Evolutionary conservation across 164 flowering plant genomes (phyloP), one percentile per base, ranked within the genome.

Genomic region (Platanus orientalis): DNA sequence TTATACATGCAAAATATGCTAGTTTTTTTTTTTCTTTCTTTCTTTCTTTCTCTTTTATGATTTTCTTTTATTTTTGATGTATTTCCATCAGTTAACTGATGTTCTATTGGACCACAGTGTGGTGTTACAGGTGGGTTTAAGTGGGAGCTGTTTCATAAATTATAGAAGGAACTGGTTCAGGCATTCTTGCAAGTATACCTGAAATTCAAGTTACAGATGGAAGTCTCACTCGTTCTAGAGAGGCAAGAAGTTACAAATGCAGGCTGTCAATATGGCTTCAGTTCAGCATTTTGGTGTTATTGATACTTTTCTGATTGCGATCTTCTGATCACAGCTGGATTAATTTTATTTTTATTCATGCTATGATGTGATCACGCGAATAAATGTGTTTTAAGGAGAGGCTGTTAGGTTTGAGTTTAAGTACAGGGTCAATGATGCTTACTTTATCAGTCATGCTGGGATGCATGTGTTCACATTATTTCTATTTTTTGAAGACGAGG

Each of bases 381-480:
- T 68, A 58, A 62, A 65, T 65, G 60, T 58, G 58, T 58, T 53
- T 45, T 58, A 36, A 66, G 17, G 58, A 45, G 67, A 62, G 39
- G 57, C 62, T 50, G 24, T 50, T 4, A n/a, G 62, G 48, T 44
- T 62, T 50, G 36, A 24, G 16, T 39, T 59, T 32, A 21, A 48
- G 48, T 36, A 20, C 28, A 27, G 52, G 69, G 21, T 6, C 61
- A 40, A 44, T 17, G 21, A 27, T 50, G 28, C 27, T 44, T 40
- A 13, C 54, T 63, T 57, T 19, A n/a, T 51, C 45, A 48, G 25
- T 23, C 51, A 20, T 64, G 24, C 21, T 56, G 30, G 47, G 58
- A 53, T 57, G 62, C 42, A 64, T 48, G 57, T 54, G 30, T 51
- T 57, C 53, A 16, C 27, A 21, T 42, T 57, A 54, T 39, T 58